A percentile compares a stretch with the other conserved stretches of the same genome.
Conservation (phyloP, 1,284 basidiomycete genomes). For the Cutaneotrichosporon spelunceum region DNA sequence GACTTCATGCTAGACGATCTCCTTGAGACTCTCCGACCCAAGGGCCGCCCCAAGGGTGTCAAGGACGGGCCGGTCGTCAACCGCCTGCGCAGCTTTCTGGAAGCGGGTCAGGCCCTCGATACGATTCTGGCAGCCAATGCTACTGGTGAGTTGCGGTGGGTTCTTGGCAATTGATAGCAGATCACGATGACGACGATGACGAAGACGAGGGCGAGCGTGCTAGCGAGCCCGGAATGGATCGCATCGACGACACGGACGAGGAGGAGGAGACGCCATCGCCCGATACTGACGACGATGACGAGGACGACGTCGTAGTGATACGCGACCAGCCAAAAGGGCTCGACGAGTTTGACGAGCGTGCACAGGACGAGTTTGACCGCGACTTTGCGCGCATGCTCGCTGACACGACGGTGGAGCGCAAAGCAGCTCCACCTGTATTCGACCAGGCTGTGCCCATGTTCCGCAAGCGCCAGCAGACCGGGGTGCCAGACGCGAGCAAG, state of each 20-base stretch:
- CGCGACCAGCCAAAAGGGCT: slow-evolving; percentile 41
- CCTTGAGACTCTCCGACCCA: slow-evolving; percentile 75
- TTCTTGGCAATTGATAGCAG: background rate
- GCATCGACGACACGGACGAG: slow-evolving; percentile 62
- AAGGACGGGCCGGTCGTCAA: slow-evolving; percentile 30
- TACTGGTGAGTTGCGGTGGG: slow-evolving; percentile 54
- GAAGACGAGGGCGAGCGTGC: slow-evolving; percentile 24
- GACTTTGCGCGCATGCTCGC: slow-evolving; percentile 94
- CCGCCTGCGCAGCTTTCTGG: slow-evolving; percentile 69
- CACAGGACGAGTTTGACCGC: slow-evolving; percentile 88
- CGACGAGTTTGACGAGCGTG: slow-evolving; percentile 63
- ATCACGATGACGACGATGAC: slow-evolving; percentile 24
- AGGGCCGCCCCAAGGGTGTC: slow-evolving; percentile 50
- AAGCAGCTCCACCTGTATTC: slow-evolving; percentile 75
- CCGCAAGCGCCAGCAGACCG: slow-evolving; percentile 56
- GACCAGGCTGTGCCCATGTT: slow-evolving; percentile 69
- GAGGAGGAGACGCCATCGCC: slow-evolving; percentile 14
- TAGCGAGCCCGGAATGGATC: slow-evolving; percentile 32
- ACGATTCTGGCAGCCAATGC: slow-evolving; percentile 69
- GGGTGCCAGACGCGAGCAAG: slow-evolving; percentile 51
- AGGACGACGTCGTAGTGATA: slow-evolving; percentile 65
- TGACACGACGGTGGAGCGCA: slow-evolving; percentile 76
- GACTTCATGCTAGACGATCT: slow-evolving; percentile 96
- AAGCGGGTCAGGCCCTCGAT: slow-evolving; percentile 82
- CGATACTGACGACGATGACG: slow-evolving; percentile 53